phyloP scores from a whole-genome alignment of 2,329 filamentous ascomycete species.

The Sporothrix inflata region DNA sequence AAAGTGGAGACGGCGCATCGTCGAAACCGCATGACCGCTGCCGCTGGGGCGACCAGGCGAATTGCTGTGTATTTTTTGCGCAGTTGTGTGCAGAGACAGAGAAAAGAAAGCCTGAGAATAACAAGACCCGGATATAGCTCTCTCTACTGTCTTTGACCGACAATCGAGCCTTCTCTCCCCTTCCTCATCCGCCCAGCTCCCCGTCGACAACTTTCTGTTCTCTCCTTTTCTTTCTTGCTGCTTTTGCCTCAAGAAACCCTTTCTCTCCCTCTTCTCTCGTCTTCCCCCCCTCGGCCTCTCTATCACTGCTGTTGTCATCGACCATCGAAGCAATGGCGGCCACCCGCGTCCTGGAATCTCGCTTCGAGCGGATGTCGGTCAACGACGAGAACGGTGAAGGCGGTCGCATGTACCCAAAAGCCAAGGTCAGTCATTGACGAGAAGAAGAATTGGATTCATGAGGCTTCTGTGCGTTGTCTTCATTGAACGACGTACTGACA shows the following conservation, averaged over 20 bases:
- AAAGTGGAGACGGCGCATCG: conserved; percentile 22
- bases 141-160: not conserved
- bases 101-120: not conserved
- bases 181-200: conserved; percentile 12
- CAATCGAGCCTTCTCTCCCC: not conserved
- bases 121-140: not conserved
- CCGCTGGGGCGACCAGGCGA: not conserved
- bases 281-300: not conserved
- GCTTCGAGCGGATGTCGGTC: conserved; percentile 87
- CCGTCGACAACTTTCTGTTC: not conserved
- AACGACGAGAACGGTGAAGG: conserved; percentile 81
- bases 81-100: not conserved
- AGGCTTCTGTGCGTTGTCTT: too few relatives aligned
- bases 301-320: not conserved
- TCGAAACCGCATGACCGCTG: conserved; percentile 3
- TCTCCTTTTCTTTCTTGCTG: not conserved
- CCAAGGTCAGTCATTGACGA: conserved; percentile 64
- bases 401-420: conserved; percentile 65
- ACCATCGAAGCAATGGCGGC: conserved; percentile 59
- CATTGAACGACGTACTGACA: not conserved
- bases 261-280: not conserved
- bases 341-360: conserved; percentile 77
- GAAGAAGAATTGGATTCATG: too few relatives aligned
- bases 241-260: not conserved
- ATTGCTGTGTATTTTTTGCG: not conserved